These are phyloP conservation scores for Talaromyces liani DNA, from an alignment of 495 filamentous ascomycete genomes.

Conservation along the genomic window DNA sequence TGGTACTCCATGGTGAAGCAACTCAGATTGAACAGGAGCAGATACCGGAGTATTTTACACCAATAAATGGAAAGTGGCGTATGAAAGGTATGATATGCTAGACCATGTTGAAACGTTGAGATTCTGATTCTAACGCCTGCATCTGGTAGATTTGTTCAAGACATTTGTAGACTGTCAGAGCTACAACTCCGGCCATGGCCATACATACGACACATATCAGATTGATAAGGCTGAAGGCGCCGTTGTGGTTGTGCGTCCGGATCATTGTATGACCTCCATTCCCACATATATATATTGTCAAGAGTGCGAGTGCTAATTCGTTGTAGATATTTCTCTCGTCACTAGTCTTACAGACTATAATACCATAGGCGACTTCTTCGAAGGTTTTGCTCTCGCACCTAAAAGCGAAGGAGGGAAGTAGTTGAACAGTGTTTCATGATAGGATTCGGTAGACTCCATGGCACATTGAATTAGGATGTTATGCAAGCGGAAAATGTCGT, in stretches of 20 bases:
- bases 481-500: not conserved
- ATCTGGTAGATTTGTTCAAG: slow-evolving; percentile 47
- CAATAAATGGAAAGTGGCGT: slow-evolving; percentile 49
- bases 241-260: slow-evolving; percentile 55
- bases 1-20: slow-evolving; percentile 49
- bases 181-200: slow-evolving; percentile 57
- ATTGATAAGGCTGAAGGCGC: slow-evolving; percentile 47
- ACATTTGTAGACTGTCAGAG: slow-evolving; percentile 61
- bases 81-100: slow-evolving; percentile 40
- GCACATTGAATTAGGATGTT: not conserved
- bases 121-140: not conserved
- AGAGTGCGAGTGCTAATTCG: not conserved
- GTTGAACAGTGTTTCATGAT: not conserved
- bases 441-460: not conserved
- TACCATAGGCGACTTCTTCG: slow-evolving; percentile 34
- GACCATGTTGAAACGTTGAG: slow-evolving; percentile 1
- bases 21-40: slow-evolving; percentile 47
- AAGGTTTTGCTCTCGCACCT: slow-evolving; percentile 16
- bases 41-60: slow-evolving; percentile 53
- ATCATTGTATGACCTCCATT: slow-evolving; percentile 50
- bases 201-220: slow-evolving; percentile 55
- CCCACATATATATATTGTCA: not conserved
- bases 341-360: slow-evolving; percentile 25
- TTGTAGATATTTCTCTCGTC: slow-evolving; percentile 31
- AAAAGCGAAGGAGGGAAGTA: not conserved